Base-by-base conservation (phyloP, 2,329 filamentous ascomycete genomes). In the Hymenoscyphus repandus region DNA sequence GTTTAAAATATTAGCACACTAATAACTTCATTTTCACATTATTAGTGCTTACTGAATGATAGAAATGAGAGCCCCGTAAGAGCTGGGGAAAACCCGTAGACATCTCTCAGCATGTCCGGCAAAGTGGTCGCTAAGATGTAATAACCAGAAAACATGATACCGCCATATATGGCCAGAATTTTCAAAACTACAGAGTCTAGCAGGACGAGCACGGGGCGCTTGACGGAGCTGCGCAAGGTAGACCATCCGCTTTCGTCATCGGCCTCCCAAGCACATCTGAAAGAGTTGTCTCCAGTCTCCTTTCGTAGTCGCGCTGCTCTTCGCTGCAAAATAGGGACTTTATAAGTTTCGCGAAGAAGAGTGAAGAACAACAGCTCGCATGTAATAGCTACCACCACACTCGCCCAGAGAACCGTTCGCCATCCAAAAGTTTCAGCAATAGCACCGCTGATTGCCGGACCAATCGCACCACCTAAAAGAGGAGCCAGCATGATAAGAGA, bases 281-380 rank as follows among this genome's bases (percentile, higher is more conserved):
- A 40, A 1, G 54, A 45, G n/a, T 54, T 48, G 53, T 83, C 81
- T 11, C 76, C 74, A 0, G 74, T 80, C 44, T 75, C 69, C 46
- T 71, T 70, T 1, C 72, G 71, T 2, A 83, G 69, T 1, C 64
- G 42, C 6, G 56, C 56, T 7, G 60, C 75, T 46, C 72, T 67
- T 2, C 69, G 68, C 39, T 71, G 64, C 38, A 84, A 64, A 41
- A 85, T 80, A 1, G 72, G 67, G 37, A 80, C 72, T 59, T 75
- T 77, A 65, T 85, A 85, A 11, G 82, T 85, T 67, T 86, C 82
- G 5, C 72, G 67, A 59, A 55, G 73, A 66, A 73, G 70, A 12
- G 67, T 27, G n/a, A 70, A n/a, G 0, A 69, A 62, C 5, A 75
- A 50, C 79, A 37, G 70, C 70, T 39, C 73, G 72, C 52, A 77